Conservation (phyloP, 495 filamentous ascomycete genomes). For the Copromyces sp. region DNA sequence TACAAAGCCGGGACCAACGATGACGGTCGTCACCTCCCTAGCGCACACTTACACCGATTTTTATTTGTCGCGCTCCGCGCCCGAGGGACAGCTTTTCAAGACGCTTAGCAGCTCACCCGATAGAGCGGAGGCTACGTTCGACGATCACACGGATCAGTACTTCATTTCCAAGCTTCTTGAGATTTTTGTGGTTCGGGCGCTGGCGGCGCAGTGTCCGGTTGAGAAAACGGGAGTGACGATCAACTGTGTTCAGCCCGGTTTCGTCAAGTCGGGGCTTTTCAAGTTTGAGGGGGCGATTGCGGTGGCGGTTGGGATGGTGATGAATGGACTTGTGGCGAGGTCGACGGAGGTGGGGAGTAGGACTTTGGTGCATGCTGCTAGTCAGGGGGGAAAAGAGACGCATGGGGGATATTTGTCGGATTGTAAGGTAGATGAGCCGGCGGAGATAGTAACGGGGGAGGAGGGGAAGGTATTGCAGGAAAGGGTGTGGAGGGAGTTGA, state of each 20-base stretch:
- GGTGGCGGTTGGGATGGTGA: conserved; percentile 5
- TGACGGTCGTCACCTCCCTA: conserved; percentile 22
- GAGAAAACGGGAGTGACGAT: not conserved
- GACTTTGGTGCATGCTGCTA: conserved; percentile 29
- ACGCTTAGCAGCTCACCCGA: not conserved
- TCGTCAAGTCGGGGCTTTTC: conserved; percentile 1
- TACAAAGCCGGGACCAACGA: conserved; percentile 9
- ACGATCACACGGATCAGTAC: conserved; percentile 17
- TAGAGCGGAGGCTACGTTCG: not conserved
- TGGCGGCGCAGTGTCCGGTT: conserved; percentile 10
- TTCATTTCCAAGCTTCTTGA: conserved; percentile 33
- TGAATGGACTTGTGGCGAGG: conserved; percentile 25
- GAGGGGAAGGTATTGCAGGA: not conserved
- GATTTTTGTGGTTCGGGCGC: conserved; percentile 27
- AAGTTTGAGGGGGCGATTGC: not conserved
- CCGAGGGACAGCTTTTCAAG: conserved; percentile 1
- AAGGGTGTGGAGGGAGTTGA: conserved; percentile 44
- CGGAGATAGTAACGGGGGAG: not conserved
- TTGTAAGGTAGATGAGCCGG: conserved; percentile 12
- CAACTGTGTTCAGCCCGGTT: conserved; percentile 6
- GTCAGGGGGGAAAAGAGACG: conserved; percentile 21
- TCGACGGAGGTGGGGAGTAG: conserved; percentile 34
- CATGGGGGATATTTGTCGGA: conserved; percentile 37
- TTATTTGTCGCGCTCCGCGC: not conserved
- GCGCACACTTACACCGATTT: conserved; percentile 3